Percentiles rank a stretch among this genome's conserved stretches.
These are phyloP conservation scores for Berkeleyomyces basicola DNA, from an alignment of 2,329 filamentous ascomycete species.

Conservation along the genomic window DNA sequence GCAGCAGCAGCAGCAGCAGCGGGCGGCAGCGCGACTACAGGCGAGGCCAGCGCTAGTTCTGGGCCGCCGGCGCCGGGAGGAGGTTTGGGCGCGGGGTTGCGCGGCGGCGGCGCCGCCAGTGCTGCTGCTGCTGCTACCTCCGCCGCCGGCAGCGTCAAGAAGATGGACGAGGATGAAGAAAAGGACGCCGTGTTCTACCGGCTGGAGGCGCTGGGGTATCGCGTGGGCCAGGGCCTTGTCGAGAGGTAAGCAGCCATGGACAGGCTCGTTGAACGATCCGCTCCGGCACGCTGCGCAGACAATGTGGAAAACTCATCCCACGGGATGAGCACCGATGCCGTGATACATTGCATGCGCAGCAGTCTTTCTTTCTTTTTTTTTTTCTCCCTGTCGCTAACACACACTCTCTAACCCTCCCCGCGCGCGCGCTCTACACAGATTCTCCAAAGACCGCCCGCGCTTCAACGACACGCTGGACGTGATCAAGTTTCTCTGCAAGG, in stretches of 20 bases:
- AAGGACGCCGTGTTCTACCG: constrained; percentile 73
- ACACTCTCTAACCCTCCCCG: too few species aligned
- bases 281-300: background rate
- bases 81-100: constrained; percentile 2
- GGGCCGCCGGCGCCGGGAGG: constrained; percentile 11
- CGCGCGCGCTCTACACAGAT: constrained; percentile 29
- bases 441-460: constrained; percentile 67
- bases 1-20: constrained; percentile 9
- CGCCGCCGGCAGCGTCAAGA: constrained; percentile 16
- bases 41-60: constrained; percentile 10
- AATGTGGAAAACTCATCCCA: background rate
- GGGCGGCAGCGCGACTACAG: constrained; percentile 15
- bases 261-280: too few species aligned
- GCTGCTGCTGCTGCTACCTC: too few species aligned
- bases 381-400: too few species aligned
- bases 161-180: constrained; percentile 61
- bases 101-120: constrained; percentile 9
- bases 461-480: constrained; percentile 87
- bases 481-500: constrained; percentile 98
- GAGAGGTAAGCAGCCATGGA: constrained; percentile 46
- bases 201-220: constrained; percentile 71
- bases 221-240: constrained; percentile 80
- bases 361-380: too few species aligned
- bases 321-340: background rate
- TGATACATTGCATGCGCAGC: background rate